Percentiles rank a stretch among this genome's conserved stretches.
Conservation (phyloP, 2,329 filamentous ascomycete genomes). For the Xylariomycetidae sp. region DNA sequence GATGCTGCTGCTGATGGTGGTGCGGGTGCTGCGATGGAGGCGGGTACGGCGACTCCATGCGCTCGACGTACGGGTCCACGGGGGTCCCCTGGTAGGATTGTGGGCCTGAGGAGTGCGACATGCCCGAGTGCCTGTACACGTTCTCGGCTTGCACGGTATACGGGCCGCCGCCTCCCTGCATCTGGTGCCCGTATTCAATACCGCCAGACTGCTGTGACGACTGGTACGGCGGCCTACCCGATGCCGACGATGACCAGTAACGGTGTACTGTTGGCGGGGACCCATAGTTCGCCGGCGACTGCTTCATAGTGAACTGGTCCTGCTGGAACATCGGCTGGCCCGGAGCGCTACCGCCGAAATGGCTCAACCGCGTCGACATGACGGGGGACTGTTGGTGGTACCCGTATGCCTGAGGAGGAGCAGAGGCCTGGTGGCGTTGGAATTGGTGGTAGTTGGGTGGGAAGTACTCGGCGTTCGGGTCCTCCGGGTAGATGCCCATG, state of each 20-base stretch:
- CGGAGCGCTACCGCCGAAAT: too few relatives aligned
- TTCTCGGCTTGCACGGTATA: slow-evolving; percentile 14
- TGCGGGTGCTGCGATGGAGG: slow-evolving; percentile 6
- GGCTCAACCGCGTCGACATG: too few relatives aligned
- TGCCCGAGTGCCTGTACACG: slow-evolving; percentile 20
- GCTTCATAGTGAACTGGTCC: too few relatives aligned
- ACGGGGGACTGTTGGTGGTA: slow-evolving; percentile 8
- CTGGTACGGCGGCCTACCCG: too few relatives aligned
- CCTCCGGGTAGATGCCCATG: slow-evolving; percentile 20
- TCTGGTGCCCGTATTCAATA: slow-evolving; percentile 13
- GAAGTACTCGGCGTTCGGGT: slow-evolving; percentile 27
- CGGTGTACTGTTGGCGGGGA: too few relatives aligned
- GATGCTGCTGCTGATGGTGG: neutral
- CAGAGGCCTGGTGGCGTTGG: too few relatives aligned
- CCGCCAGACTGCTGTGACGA: too few relatives aligned
- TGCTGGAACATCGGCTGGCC: slow-evolving; percentile 32
- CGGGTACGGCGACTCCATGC: slow-evolving; percentile 29
- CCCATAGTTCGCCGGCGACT: slow-evolving; percentile 34
- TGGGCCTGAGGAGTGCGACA: slow-evolving; percentile 12
- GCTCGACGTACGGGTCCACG: slow-evolving; percentile 22
- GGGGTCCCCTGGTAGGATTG: slow-evolving; percentile 12
- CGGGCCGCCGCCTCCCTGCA: slow-evolving; percentile 5
- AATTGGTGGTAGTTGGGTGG: too few relatives aligned
- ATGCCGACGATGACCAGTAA: too few relatives aligned
- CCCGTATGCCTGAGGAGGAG: slow-evolving; percentile 11